Base-by-base conservation (phyloP, 371 early-diverging fungal genomes). In the Saksenaea oblongispora region DNA sequence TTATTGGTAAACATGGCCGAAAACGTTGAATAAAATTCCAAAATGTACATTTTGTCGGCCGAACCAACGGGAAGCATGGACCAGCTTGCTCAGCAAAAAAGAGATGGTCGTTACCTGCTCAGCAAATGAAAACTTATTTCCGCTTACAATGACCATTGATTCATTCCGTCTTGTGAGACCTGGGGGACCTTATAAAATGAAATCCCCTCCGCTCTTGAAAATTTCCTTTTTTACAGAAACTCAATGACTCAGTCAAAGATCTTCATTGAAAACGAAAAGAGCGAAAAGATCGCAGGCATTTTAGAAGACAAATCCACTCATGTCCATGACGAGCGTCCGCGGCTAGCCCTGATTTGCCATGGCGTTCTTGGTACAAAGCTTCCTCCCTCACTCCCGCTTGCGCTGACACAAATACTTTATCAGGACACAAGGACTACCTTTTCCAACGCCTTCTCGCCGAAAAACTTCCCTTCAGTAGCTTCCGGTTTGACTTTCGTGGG, bases 401-500 rank as follows among this genome's bases (percentile, higher is more conserved):
- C 17, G 15, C 1, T 13, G 42, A 37, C 18, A 42, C 41, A 27
- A 26, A 28, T 8, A 36, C n/a, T 27, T 39, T 22, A 17, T 37
- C 10, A 79, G 84, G 84, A 14, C 83, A 84, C 66, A 84, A 80
- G 56, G 73, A 84, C 61, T 69, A 70, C 26, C 73, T 84, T 14
- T 84, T 80, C 58, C 84, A 82, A 55, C 70, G 71, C 13, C 56
- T 35, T 34, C 63, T 84, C 22, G 85, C 85, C 34, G 66, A 82
- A 34, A 56, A 62, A 18, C 64, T 85, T n/a, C 79, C 83, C 7
- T 76, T 70, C 58, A 68, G 67, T 51, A 75, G 71, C 8, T 82
- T 82, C 55, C 82, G 85, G 8, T 83, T 85, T 61, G 84, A 83
- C 55, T 74, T 82, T 61, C 67, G 77, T 27, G 85, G 85, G 17